Evolutionary conservation across 176 grass and related monocot genomes (phyloP), one percentile per base, ranked within the genome.

Genomic region (Rhipidocladum racemiflorum): DNA sequence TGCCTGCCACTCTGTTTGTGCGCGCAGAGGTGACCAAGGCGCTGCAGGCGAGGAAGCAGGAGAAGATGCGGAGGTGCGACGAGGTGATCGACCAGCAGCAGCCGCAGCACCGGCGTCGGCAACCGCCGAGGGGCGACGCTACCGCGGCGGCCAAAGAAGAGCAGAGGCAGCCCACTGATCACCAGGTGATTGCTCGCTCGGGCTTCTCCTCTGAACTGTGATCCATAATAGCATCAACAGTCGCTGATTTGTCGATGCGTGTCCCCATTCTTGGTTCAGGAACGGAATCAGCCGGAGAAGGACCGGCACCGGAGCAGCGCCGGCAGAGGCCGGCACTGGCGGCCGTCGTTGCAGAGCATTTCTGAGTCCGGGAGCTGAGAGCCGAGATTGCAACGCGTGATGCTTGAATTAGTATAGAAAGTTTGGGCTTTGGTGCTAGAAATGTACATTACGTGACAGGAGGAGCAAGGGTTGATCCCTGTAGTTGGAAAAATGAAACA

Each of bases 11-110:
- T 21, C 20, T 9, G 2, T 6, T 23, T 23, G 32, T 9, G 21
- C 25, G 0, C 1, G 48, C 78, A 94, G 92, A 94, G 83, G 92
- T 91, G 92, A 87, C 69, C 16, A 87, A 77, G 83, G 90, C 87
- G 27, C 71, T 94, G 55, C 86, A 91, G 83, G 87, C 86, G 18
- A 61, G 85, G 86, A 68, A 34, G 80, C 83, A 94, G 84, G 89
- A 88, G n/a, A 94, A 81, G 76, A 70, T 68, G 65, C 76, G 79
- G 32, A 48, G 67, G 63, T 72, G 65, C 23, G 76, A 72, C 38
- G 68, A 53, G 6, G 56, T 15, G 6, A 57, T 12, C 14, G 54
- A 38, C 61, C 81, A 82, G 67, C 17, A 67, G 30, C 77, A 9
- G 21, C 75, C 36, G 55, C 74, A 63, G 29, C 46, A 87, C 64